A percentile compares a stretch with the other conserved stretches of the same genome.
phyloP scores from a whole-genome alignment of 192 early-diverging fungal species.

The Ambispora gerdemannii region DNA sequence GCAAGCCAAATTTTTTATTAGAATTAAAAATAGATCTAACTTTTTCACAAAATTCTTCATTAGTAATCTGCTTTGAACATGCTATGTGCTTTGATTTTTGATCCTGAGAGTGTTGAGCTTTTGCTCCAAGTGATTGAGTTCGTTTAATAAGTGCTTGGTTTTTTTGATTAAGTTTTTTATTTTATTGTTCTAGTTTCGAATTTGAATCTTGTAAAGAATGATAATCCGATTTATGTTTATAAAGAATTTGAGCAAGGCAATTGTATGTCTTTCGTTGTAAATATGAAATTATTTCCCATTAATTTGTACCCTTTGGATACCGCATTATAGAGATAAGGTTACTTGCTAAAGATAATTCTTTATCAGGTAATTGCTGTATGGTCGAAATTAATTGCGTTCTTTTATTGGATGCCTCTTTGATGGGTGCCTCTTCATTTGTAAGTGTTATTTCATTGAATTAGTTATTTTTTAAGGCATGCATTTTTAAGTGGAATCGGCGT shows the following conservation, averaged over 20 bases:
- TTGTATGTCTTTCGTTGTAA: neutral
- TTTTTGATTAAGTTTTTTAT: neutral
- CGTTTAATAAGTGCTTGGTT: neutral
- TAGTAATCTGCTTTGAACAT: too few relatives aligned
- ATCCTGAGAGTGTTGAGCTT: neutral
- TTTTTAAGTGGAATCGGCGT: neutral
- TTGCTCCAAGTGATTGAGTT: too few relatives aligned
- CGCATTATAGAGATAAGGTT: neutral
- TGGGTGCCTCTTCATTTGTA: neutral
- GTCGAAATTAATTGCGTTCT: neutral
- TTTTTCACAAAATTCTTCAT: too few relatives aligned
- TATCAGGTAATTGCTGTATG: neutral
- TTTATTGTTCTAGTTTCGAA: neutral
- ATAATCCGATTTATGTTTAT: neutral
- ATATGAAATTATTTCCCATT: neutral
- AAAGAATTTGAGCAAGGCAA: slow-evolving; percentile 1
- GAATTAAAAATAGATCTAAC: neutral
- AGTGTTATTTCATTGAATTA: neutral
- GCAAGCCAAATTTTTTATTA: neutral
- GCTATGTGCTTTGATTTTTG: slow-evolving; percentile 6
- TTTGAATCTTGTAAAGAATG: neutral
- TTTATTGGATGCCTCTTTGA: neutral
- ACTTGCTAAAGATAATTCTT: neutral
- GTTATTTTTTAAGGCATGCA: neutral
- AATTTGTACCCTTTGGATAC: too few relatives aligned